Percentiles rank a stretch among this genome's conserved stretches.
Evolutionary conservation across 805 yeast genomes (phyloP).

Genomic region (Kregervanrija pseudodelftensis): DNA sequence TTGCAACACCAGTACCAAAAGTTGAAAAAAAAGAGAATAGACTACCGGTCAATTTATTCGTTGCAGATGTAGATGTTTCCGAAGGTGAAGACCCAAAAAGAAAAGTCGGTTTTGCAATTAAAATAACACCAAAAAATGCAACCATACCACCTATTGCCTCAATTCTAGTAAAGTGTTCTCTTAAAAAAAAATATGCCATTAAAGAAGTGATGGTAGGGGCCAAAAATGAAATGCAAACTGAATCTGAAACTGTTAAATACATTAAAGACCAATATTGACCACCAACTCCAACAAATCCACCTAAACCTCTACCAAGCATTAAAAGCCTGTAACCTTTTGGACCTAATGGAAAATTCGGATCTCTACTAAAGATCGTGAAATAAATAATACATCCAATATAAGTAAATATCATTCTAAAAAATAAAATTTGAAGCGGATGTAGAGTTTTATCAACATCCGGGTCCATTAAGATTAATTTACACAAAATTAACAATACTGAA

Average conservation of each 20-base stretch:
- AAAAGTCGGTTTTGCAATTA: slow-evolving; percentile 77
- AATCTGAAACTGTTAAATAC: slow-evolving; percentile 72
- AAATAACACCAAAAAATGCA: slow-evolving; percentile 67
- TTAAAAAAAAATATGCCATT: slow-evolving; percentile 58
- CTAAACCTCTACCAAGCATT: slow-evolving; percentile 45
- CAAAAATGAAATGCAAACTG: slow-evolving; percentile 72
- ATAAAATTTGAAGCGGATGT: slow-evolving; percentile 71
- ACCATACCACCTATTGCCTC: slow-evolving; percentile 65
- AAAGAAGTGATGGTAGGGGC: slow-evolving; percentile 72
- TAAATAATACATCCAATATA: slow-evolving; percentile 49
- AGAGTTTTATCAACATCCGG: slow-evolving; percentile 51
- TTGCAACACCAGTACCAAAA: slow-evolving; percentile 61
- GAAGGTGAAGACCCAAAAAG: slow-evolving; percentile 40
- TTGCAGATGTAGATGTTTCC: background rate
- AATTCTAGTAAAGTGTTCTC: slow-evolving; percentile 55
- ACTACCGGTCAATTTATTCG: slow-evolving; percentile 51
- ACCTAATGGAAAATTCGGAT: slow-evolving; percentile 64
- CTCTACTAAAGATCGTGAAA: slow-evolving; percentile 36
- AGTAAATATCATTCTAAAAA: slow-evolving; percentile 73
- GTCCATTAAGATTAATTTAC: slow-evolving; percentile 68
- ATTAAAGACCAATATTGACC: slow-evolving; percentile 69
- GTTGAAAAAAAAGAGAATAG: slow-evolving; percentile 60
- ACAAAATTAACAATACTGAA: slow-evolving; percentile 67
- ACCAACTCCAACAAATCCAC: slow-evolving; percentile 80
- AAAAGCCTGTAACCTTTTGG: slow-evolving; percentile 44